These are phyloP conservation scores for Microglena sp. DNA, from an alignment of 139 green algal species.

Conservation along the genomic window DNA sequence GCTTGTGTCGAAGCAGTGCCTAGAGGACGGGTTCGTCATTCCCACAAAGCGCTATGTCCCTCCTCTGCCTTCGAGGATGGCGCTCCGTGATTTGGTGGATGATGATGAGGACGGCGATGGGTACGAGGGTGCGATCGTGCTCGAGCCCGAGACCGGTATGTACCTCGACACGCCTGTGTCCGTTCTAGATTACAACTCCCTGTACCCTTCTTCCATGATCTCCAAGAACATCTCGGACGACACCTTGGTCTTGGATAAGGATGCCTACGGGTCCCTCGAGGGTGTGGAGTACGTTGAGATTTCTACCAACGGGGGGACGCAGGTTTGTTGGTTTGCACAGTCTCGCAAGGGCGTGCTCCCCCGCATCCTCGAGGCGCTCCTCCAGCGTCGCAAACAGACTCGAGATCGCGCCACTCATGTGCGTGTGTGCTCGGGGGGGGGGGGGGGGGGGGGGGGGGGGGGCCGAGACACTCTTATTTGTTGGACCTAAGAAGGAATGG, in stretches of 20 bases:
- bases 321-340: slow-evolving; percentile 1
- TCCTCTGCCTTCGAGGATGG: too few species aligned
- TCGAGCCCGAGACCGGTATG: slow-evolving; percentile 12
- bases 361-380: slow-evolving; percentile 9
- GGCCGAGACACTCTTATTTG: too few species aligned
- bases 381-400: slow-evolving; percentile 8
- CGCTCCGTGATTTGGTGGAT: not conserved
- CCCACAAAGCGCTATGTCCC: too few species aligned
- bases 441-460: too few species aligned
- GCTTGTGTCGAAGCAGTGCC: slow-evolving; percentile 12
- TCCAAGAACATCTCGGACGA: slow-evolving; percentile 10
- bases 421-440: too few species aligned
- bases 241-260: slow-evolving; percentile 4
- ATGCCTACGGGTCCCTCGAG: slow-evolving; percentile 5
- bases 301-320: not conserved
- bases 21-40: not conserved
- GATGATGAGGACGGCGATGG: slow-evolving; percentile 3
- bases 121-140: slow-evolving; percentile 23
- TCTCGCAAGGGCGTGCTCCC: slow-evolving; percentile 7
- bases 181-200: slow-evolving; percentile 20
- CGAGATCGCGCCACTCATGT: not conserved
- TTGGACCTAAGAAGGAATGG: too few species aligned
- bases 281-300: slow-evolving; percentile 13
- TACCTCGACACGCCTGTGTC: slow-evolving; percentile 18
- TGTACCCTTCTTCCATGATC: slow-evolving; percentile 22